These are phyloP conservation scores for Conringia planisiliqua DNA, from an alignment of 345 rosid species.

Conservation along the genomic window DNA sequence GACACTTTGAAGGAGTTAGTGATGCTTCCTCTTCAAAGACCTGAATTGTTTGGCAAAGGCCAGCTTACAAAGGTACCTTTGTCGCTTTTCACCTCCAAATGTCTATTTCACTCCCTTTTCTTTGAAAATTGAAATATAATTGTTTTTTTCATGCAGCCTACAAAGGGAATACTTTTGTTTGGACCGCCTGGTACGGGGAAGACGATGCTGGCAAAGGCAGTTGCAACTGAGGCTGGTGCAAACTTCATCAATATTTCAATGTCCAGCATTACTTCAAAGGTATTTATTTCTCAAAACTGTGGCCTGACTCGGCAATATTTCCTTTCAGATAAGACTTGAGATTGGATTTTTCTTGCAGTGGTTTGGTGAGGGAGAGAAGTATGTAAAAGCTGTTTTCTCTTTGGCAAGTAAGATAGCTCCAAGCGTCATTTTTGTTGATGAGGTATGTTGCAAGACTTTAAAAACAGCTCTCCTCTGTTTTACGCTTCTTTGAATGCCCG, in stretches of 20 bases:
- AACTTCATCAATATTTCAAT: slow-evolving; percentile 95
- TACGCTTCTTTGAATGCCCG: neutral
- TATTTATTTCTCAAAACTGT: slow-evolving; percentile 16
- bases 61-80: slow-evolving; percentile 81
- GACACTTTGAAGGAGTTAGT: slow-evolving; percentile 98
- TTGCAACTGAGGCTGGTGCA: slow-evolving; percentile 98
- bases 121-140: slow-evolving; percentile 1
- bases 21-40: slow-evolving; percentile 99
- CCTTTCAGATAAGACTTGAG: neutral
- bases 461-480: neutral
- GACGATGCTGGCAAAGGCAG: slow-evolving; percentile 99
- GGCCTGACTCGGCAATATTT: neutral
- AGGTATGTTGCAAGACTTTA: slow-evolving; percentile 47
- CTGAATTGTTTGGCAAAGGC: slow-evolving; percentile 96
- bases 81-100: neutral
- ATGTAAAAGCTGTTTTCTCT: slow-evolving; percentile 96
- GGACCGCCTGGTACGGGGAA: slow-evolving; percentile 99
- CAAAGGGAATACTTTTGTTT: slow-evolving; percentile 92
- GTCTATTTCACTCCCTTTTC: neutral
- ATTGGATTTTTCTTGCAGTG: slow-evolving; percentile 54
- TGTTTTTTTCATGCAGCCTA: slow-evolving; percentile 55
- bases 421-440: slow-evolving; percentile 90
- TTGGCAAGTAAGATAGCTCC: slow-evolving; percentile 99
- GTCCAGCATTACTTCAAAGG: slow-evolving; percentile 99
- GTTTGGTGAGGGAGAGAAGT: slow-evolving; percentile 99